phyloP scores from a whole-genome alignment of 495 filamentous ascomycete species.

The Penicillium ochrochloron region DNA sequence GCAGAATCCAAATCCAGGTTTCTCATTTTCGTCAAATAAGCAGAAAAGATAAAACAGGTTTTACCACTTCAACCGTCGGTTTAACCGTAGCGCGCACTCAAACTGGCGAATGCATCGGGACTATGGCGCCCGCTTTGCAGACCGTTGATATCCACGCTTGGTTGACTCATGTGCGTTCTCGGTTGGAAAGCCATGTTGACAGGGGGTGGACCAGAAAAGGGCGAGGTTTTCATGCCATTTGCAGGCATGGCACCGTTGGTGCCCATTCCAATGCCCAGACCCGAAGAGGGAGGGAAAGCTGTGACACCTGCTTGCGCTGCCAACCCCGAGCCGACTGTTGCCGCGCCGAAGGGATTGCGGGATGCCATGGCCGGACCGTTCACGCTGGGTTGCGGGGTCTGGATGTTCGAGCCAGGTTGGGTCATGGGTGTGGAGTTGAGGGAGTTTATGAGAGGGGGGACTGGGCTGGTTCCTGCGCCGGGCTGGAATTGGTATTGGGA shows the following conservation, averaged over 20 bases:
- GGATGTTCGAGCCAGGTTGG: slow-evolving; percentile 31
- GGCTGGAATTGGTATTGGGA: slow-evolving; percentile 36
- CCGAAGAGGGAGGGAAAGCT: slow-evolving; percentile 21
- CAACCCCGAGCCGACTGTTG: slow-evolving; percentile 27
- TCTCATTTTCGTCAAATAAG: background rate
- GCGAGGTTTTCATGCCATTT: slow-evolving; percentile 17
- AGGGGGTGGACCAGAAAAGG: slow-evolving; percentile 22
- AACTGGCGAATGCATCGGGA: slow-evolving; percentile 94
- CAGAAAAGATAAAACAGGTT: slow-evolving; percentile 10
- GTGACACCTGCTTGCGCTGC: slow-evolving; percentile 32
- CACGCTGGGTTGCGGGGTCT: slow-evolving; percentile 40
- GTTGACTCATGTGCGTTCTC: slow-evolving; percentile 75
- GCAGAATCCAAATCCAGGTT: background rate
- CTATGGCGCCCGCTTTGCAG: slow-evolving; percentile 84
- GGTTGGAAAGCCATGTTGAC: slow-evolving; percentile 21
- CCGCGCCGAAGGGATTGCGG: slow-evolving; percentile 43
- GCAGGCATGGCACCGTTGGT: slow-evolving; percentile 23
- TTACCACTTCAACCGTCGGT: too few species aligned
- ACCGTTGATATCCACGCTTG: slow-evolving; percentile 81
- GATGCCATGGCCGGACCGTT: slow-evolving; percentile 35
- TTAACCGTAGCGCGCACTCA: slow-evolving; percentile 67
- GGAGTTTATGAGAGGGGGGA: slow-evolving; percentile 29
- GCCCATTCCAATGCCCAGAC: slow-evolving; percentile 29
- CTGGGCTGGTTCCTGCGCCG: slow-evolving; percentile 23
- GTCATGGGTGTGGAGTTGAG: slow-evolving; percentile 32